phyloP scores from a whole-genome alignment of 2,329 filamentous ascomycete species.

The Pyrenochaeta sp. region DNA sequence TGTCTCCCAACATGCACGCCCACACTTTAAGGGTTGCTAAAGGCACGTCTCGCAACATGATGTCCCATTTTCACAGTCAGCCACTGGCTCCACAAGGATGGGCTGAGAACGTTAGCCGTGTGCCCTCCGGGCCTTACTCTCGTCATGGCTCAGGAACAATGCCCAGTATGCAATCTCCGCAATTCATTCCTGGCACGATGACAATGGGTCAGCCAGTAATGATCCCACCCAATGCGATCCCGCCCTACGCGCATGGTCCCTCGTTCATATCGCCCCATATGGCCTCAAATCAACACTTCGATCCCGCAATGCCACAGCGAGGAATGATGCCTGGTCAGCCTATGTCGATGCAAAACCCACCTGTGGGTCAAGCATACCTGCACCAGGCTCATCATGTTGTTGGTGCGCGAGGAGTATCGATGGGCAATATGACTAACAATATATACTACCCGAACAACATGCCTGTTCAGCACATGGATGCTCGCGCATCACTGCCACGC shows the following conservation, averaged over 20 bases:
- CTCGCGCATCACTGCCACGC: conserved; percentile 9
- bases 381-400: conserved; percentile 13
- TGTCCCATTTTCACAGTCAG: conserved; percentile 18
- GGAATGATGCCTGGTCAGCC: conserved; percentile 19
- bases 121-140: conserved; percentile 18
- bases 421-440: conserved; percentile 43
- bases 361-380: conserved; percentile 22
- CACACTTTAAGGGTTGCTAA: conserved; percentile 18
- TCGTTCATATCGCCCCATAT: conserved; percentile 15
- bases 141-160: conserved; percentile 23
- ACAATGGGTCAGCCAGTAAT: conserved; percentile 21
- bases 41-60: conserved; percentile 15
- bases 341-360: conserved; percentile 13
- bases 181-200: conserved; percentile 17
- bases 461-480: conserved; percentile 15
- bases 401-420: conserved; percentile 17
- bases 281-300: conserved; percentile 19
- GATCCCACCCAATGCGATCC: conserved; percentile 11
- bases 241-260: conserved; percentile 23
- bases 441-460: conserved; percentile 19
- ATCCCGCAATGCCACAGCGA: conserved; percentile 16
- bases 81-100: conserved; percentile 13
- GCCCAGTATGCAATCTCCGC: conserved; percentile 23
- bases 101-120: conserved; percentile 30
- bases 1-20: conserved; percentile 13